Evolutionary conservation across 225 moss, liverwort and hornwort genomes (phyloP).

Genomic region (Climacium dendroides): DNA sequence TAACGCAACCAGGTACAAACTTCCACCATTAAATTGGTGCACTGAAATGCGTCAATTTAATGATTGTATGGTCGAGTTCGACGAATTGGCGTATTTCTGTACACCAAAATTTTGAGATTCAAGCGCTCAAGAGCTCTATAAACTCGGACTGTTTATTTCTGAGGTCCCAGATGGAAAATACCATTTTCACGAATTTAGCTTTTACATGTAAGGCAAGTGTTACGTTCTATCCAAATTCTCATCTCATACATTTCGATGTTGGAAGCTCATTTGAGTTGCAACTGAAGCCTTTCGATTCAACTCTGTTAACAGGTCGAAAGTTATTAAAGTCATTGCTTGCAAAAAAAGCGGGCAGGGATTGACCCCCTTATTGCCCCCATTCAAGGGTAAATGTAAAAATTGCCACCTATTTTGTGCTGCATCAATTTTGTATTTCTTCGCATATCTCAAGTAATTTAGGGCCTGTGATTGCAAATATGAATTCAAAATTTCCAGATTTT

Average conservation of each 20-base stretch:
- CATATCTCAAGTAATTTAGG: no score
- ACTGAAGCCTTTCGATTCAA: background rate
- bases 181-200: background rate
- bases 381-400: no score
- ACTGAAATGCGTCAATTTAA: background rate
- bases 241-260: background rate
- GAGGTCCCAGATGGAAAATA: background rate
- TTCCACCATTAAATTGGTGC: background rate
- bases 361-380: no score
- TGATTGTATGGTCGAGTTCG: background rate
- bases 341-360: no score
- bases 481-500: no score
- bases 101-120: background rate
- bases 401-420: no score
- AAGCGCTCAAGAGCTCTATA: background rate
- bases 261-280: background rate
- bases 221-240: background rate
- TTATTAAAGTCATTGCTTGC: background rate
- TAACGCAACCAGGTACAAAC: background rate
- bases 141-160: background rate
- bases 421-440: no score
- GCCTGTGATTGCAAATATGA: no score
- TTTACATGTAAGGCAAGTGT: background rate
- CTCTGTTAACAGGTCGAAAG: background rate
- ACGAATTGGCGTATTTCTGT: background rate